Evolutionary conservation across 2,329 filamentous ascomycete species (phyloP), one percentile per base, ranked within the genome.

Genomic region (Epichloe uncinata): DNA sequence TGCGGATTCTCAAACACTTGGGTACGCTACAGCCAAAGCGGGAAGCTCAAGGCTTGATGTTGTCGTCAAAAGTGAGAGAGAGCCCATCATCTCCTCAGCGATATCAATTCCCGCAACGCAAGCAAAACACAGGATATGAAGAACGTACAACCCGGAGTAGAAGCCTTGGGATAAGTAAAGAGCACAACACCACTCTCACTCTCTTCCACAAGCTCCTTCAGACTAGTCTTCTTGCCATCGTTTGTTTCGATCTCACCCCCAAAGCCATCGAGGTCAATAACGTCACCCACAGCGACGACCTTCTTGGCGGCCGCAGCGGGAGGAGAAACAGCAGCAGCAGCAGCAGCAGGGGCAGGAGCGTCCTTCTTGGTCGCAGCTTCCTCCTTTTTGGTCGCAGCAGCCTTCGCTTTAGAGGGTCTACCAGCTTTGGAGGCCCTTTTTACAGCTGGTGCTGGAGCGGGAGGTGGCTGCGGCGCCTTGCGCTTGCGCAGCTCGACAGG

Each of bases 81-180:
- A 30, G 26, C 26, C n/a, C 33, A 11, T 43, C 33, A 5, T 43
- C 37, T 56, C 13, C 55, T 49, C 37, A n/a, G 37, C 47, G 34
- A 42, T n/a, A 55, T 5, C 42, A 36, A 18, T 18, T 18, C 13
- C 12, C 11, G 2, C n/a, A 4, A 16, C 9, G 2, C 15, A 5
- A 18, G 4, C 11, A 38, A 33, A 3, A 6, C 16, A 18, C n/a
- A 45, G 3, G 9, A 18, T 15, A 36, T 18, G n/a, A 15, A 20
- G 33, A 43, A 65, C 87, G 79, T 81, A 95, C 91, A 97, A 55
- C 91, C 91, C 37, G 88, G 87, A 20, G 93, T 98, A 30, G 85
- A 93, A 12, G 93, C 93, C 70, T 86, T 94, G 52, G 93, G 93
- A 64, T 97, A 97, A 34, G 90, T 96, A 67, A 98, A 96, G 33